Evolutionary conservation across 2,329 filamentous ascomycete species (phyloP).

Genomic region (Nemania serpens): DNA sequence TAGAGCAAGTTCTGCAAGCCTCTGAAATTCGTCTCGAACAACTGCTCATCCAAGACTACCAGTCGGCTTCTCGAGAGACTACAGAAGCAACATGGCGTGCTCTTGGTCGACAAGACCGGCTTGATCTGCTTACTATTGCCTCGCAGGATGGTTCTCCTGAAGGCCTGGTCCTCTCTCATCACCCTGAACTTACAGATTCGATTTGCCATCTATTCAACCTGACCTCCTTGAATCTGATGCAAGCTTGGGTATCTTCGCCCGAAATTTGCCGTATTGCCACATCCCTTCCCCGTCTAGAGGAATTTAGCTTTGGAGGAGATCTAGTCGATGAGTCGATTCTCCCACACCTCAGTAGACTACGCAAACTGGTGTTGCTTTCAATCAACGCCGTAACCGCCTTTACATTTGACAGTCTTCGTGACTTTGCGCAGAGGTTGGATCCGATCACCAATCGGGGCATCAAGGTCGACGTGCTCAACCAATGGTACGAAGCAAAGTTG

Average conservation of each 20-base stretch:
- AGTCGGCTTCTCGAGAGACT: constrained; percentile 17
- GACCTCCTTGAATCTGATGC: constrained; percentile 56
- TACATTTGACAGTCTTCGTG: constrained; percentile 53
- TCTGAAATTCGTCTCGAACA: constrained; percentile 35
- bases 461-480: constrained; percentile 43
- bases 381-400: constrained; percentile 62
- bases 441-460: constrained; percentile 38
- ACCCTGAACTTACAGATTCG: constrained; percentile 41
- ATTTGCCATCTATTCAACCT: constrained; percentile 58
- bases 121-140: constrained; percentile 36
- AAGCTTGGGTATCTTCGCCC: constrained; percentile 53
- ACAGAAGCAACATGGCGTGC: constrained; percentile 32
- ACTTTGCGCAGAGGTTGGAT: constrained; percentile 47
- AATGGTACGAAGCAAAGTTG: constrained; percentile 39
- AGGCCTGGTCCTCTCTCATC: constrained; percentile 47
- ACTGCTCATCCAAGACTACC: constrained; percentile 33
- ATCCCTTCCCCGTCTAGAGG: constrained; percentile 55
- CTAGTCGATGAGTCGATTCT: constrained; percentile 54
- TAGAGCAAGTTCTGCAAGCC: constrained; percentile 32
- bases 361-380: constrained; percentile 55
- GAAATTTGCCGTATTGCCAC: constrained; percentile 55
- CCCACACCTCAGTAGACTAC: constrained; percentile 43
- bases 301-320: constrained; percentile 61
- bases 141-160: constrained; percentile 51
- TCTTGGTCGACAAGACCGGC: constrained; percentile 33